phyloP scores from a whole-genome alignment of 2,329 filamentous ascomycete species.

The Dendryphion nanum region DNA sequence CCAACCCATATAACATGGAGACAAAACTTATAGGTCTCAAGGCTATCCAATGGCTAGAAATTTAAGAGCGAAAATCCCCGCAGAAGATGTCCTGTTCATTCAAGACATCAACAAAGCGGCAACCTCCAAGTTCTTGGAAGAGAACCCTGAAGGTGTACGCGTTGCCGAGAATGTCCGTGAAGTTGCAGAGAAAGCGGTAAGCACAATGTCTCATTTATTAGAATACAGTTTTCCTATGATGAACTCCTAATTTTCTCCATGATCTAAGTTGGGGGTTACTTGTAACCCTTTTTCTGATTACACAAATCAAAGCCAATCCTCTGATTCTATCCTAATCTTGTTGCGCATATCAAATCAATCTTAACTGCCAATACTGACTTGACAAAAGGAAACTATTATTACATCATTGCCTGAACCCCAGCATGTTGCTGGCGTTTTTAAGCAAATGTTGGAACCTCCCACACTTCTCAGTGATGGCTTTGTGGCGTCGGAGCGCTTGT shows the following conservation, averaged over 20 bases:
- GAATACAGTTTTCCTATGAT: slow-evolving; percentile 46
- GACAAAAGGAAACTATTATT: slow-evolving; percentile 72
- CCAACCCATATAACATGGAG: slow-evolving; percentile 19
- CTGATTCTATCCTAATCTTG: slow-evolving; percentile 48
- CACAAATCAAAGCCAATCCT: slow-evolving; percentile 69
- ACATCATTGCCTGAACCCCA: slow-evolving; percentile 86
- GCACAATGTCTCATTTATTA: slow-evolving; percentile 30
- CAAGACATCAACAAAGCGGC: slow-evolving; percentile 64
- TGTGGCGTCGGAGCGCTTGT: slow-evolving; percentile 64
- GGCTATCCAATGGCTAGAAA: slow-evolving; percentile 74
- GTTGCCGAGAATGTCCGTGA: slow-evolving; percentile 59
- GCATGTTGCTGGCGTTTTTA: slow-evolving; percentile 82
- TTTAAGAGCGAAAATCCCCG: slow-evolving; percentile 63
- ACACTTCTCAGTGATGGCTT: slow-evolving; percentile 50
- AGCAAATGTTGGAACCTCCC: slow-evolving; percentile 66
- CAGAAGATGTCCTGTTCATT: slow-evolving; percentile 61
- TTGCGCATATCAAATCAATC: slow-evolving; percentile 1
- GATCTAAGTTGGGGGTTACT: slow-evolving; percentile 71
- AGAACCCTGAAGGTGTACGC: slow-evolving; percentile 53
- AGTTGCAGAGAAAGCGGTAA: slow-evolving; percentile 66
- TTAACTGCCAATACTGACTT: slow-evolving; percentile 16
- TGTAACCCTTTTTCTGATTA: slow-evolving; percentile 62
- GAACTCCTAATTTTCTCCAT: slow-evolving; percentile 56
- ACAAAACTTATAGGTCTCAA: slow-evolving; percentile 23
- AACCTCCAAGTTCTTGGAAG: slow-evolving; percentile 57